phyloP scores from a whole-genome alignment of 1,284 basidiomycete genomes.

The Exsudoporus floridanus region DNA sequence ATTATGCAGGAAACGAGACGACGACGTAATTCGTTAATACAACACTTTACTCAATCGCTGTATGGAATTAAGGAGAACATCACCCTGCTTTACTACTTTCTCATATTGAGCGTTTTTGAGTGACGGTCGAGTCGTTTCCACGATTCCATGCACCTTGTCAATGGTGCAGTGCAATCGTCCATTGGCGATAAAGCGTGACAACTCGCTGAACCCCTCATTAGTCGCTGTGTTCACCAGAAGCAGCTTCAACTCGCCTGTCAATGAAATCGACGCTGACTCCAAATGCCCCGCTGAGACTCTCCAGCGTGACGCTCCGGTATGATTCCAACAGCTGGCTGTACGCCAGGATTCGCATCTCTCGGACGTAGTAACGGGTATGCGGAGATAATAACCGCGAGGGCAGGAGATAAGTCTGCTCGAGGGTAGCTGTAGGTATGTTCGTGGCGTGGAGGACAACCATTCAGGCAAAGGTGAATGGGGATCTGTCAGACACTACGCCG shows the following conservation, averaged over 20 bases:
- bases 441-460: neutral
- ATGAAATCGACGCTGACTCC: constrained; percentile 90
- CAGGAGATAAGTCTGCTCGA: constrained; percentile 85
- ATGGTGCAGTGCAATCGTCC: constrained; percentile 90
- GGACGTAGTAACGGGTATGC: constrained; percentile 89
- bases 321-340: constrained; percentile 91
- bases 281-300: constrained; percentile 85
- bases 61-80: neutral
- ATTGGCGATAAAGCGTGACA: constrained; percentile 67
- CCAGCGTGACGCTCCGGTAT: constrained; percentile 88
- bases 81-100: constrained; percentile 56
- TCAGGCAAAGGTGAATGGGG: constrained; percentile 3
- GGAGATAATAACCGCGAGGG: constrained; percentile 84
- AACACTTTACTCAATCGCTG: no score
- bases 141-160: constrained; percentile 80
- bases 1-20: neutral
- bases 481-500: constrained; percentile 9
- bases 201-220: constrained; percentile 56
- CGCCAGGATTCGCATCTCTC: constrained; percentile 96
- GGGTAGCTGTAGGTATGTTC: constrained; percentile 55
- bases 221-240: neutral
- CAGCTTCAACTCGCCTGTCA: constrained; percentile 60
- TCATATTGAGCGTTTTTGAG: constrained; percentile 91
- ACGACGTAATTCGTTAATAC: neutral
- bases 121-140: constrained; percentile 89